Percentiles rank a stretch among this genome's conserved stretches.
Conservation (phyloP, 306 rosid genomes). For the Begonia fuchsioides region DNA sequence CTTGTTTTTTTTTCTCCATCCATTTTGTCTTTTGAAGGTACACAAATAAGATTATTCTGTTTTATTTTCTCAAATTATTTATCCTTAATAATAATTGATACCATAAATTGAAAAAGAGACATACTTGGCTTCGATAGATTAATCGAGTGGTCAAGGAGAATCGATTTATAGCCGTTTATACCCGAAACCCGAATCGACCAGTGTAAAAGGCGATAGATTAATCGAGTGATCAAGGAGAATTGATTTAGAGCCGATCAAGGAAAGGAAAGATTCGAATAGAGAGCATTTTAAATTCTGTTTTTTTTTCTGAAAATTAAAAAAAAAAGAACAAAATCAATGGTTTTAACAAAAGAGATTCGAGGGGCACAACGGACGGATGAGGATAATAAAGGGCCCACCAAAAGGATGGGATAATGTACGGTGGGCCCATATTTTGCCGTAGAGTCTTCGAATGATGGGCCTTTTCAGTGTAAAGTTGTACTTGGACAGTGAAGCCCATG, state of each 20-base stretch:
- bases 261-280: not conserved
- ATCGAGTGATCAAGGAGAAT: too few relatives aligned
- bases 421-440: not conserved
- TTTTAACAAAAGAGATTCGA: not conserved
- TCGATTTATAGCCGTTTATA: too few relatives aligned
- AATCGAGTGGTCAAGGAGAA: too few relatives aligned
- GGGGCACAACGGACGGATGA: slow-evolving; percentile 5
- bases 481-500: not conserved
- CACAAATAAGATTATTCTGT: not conserved
- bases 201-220: too few relatives aligned
- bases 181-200: too few relatives aligned
- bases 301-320: too few relatives aligned
- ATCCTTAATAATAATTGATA: not conserved
- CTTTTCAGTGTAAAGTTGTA: not conserved
- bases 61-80: not conserved
- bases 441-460: not conserved
- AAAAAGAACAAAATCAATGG: not conserved
- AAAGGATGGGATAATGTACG: not conserved
- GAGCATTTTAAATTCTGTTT: not conserved
- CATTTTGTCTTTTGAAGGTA: not conserved
- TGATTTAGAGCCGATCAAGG: too few relatives aligned
- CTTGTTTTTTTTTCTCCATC: not conserved
- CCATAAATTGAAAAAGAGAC: too few relatives aligned
- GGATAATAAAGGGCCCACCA: slow-evolving; percentile 15
- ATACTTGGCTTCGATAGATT: too few relatives aligned